Percentiles rank a stretch among this genome's conserved stretches.
Conservation (phyloP, 768 basidiomycete species). For the Chalciporus chontae region DNA sequence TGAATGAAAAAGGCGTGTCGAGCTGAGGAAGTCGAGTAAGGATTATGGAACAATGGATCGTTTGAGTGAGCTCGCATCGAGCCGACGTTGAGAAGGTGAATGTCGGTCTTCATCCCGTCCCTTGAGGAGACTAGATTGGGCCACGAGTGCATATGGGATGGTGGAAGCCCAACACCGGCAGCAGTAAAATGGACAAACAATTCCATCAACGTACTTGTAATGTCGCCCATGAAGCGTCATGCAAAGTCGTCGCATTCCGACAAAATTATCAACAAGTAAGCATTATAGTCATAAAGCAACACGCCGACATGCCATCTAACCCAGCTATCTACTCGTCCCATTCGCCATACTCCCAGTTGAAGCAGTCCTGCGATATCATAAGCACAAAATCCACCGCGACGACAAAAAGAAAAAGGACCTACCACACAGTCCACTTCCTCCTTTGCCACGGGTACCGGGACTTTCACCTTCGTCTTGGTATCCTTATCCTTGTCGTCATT, state of each 20-base stretch:
- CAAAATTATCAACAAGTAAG: not conserved
- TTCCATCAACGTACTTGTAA: too few relatives aligned
- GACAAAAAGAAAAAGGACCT: slow-evolving; percentile 23
- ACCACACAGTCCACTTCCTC: slow-evolving; percentile 67
- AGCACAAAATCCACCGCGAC: not conserved
- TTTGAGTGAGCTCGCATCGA: too few relatives aligned
- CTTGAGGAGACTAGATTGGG: too few relatives aligned
- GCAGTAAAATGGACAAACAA: too few relatives aligned
- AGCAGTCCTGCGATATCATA: slow-evolving; percentile 54
- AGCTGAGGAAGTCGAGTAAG: not conserved
- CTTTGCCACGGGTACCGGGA: slow-evolving; percentile 45
- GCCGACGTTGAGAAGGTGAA: too few relatives aligned
- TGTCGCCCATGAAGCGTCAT: too few relatives aligned
- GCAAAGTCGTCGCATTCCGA: not conserved
- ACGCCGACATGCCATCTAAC: not conserved
- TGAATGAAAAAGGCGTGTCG: too few relatives aligned
- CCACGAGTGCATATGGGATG: too few relatives aligned
- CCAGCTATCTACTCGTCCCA: slow-evolving; percentile 17
- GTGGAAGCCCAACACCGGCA: too few relatives aligned
- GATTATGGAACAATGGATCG: too few relatives aligned
- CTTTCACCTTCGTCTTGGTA: slow-evolving; percentile 15
- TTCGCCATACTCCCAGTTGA: slow-evolving; percentile 64
- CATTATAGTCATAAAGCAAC: not conserved
- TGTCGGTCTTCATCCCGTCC: too few relatives aligned
- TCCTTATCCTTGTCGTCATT: slow-evolving; percentile 26